Percentiles rank a stretch among this genome's conserved stretches.
Conservation (phyloP, 176 grass and related monocot species). For the Oryza glumipatula region DNA sequence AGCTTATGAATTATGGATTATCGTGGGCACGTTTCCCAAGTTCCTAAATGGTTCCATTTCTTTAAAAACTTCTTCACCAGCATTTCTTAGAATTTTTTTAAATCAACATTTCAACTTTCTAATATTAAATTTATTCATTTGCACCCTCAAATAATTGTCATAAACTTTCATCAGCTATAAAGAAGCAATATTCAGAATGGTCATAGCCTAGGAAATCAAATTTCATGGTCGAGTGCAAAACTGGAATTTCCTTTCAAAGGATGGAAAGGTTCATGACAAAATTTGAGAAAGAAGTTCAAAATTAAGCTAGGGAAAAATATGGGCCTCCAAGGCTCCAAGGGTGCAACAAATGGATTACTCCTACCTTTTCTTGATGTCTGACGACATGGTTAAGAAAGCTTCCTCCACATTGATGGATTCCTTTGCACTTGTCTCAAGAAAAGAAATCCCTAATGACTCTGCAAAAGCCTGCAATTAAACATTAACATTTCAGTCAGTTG, state of each 20-base stretch:
- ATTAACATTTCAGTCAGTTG: slow-evolving; percentile 15
- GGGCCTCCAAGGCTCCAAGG: not conserved
- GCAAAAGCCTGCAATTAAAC: slow-evolving; percentile 74
- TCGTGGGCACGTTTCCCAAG: too few relatives aligned
- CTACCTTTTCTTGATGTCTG: slow-evolving; percentile 92
- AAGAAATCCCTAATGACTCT: slow-evolving; percentile 84
- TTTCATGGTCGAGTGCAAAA: not conserved
- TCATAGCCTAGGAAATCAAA: not conserved
- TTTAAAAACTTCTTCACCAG: too few relatives aligned
- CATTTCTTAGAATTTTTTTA: too few relatives aligned
- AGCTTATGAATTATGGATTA: too few relatives aligned
- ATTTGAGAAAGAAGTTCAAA: not conserved
- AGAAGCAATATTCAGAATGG: not conserved
- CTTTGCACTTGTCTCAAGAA: slow-evolving; percentile 97
- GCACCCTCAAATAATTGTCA: too few relatives aligned
- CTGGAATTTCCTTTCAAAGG: not conserved
- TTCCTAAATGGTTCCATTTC: too few relatives aligned
- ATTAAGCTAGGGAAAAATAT: not conserved
- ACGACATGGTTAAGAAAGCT: slow-evolving; percentile 93
- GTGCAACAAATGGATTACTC: not conserved
- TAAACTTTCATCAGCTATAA: too few relatives aligned
- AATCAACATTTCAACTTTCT: too few relatives aligned
- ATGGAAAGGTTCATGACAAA: not conserved
- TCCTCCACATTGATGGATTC: slow-evolving; percentile 92
- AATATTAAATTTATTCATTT: too few relatives aligned